phyloP scores from a whole-genome alignment of 1,284 basidiomycete species.

The Coniophora puteana region DNA sequence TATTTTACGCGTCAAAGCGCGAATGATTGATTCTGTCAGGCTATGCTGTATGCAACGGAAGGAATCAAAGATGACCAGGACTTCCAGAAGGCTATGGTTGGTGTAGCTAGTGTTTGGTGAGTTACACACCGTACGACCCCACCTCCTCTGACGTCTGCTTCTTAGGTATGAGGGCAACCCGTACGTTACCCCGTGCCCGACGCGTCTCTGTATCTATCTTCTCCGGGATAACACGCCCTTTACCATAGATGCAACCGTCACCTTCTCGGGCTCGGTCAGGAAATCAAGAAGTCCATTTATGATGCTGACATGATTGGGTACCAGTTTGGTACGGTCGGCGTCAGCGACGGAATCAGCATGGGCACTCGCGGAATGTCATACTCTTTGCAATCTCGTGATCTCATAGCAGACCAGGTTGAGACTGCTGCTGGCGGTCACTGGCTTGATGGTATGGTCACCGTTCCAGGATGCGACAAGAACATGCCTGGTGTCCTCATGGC shows the following conservation, averaged over 20 bases:
- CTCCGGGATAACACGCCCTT: conserved; percentile 3
- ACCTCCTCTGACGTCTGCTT: conserved; percentile 9
- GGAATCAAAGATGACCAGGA: conserved; percentile 77
- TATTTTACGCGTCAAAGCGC: neutral
- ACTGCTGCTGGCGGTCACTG: conserved; percentile 96
- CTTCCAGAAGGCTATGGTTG: conserved; percentile 93
- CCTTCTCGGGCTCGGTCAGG: conserved; percentile 83
- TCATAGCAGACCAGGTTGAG: conserved; percentile 97
- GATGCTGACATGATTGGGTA: conserved; percentile 85
- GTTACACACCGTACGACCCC: conserved; percentile 19
- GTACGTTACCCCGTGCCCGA: conserved; percentile 39
- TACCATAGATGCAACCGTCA: conserved; percentile 83
- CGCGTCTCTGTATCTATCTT: no score
- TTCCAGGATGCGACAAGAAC: conserved; percentile 98
- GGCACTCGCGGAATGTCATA: conserved; percentile 92
- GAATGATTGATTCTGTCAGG: conserved; percentile 42
- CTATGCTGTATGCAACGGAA: conserved; percentile 96
- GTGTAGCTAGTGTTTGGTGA: conserved; percentile 91
- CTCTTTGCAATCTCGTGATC: conserved; percentile 92
- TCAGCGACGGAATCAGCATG: conserved; percentile 98
- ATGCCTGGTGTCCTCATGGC: conserved; percentile 97
- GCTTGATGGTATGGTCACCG: conserved; percentile 96
- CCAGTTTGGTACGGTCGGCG: conserved; percentile 96
- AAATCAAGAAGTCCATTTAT: conserved; percentile 78
- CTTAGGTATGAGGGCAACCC: conserved; percentile 90